Evolutionary conservation across 78 protist genomes (phyloP).

Genomic region (Protostelium mycophagum): DNA sequence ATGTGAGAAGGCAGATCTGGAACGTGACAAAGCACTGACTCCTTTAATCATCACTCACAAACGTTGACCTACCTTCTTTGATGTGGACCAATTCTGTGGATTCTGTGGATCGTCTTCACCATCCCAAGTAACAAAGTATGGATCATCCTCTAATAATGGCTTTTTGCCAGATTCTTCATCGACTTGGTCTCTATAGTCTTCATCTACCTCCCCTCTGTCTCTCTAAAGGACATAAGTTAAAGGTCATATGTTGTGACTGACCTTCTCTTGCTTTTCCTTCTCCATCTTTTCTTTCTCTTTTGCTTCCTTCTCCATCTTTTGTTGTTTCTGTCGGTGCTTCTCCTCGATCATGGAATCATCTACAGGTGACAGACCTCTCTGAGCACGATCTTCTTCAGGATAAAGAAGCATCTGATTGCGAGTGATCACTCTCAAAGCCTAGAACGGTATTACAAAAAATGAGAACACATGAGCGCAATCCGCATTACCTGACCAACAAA

Average conservation of each 20-base stretch:
- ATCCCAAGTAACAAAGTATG: not conserved
- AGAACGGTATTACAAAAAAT: not conserved
- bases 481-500: not conserved
- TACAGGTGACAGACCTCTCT: not conserved
- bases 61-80: not conserved
- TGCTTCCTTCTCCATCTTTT: not conserved
- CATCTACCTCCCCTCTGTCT: not conserved
- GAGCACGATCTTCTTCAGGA: not conserved
- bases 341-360: not conserved
- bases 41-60: not conserved
- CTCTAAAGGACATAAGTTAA: not conserved
- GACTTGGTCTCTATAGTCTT: not conserved
- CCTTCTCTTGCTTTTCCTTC: not conserved
- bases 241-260: not conserved
- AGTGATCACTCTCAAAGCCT: not conserved
- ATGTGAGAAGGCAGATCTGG: not conserved
- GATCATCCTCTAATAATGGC: not conserved
- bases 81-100: not conserved
- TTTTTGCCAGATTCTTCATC: not conserved
- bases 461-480: too few relatives aligned
- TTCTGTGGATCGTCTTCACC: not conserved
- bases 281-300: not conserved
- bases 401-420: not conserved
- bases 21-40: not conserved
- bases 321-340: not conserved